Percentiles rank a stretch among this genome's conserved stretches.
phyloP scores from a whole-genome alignment of 2,329 filamentous ascomycete species.

The Sporothrix curviconia region DNA sequence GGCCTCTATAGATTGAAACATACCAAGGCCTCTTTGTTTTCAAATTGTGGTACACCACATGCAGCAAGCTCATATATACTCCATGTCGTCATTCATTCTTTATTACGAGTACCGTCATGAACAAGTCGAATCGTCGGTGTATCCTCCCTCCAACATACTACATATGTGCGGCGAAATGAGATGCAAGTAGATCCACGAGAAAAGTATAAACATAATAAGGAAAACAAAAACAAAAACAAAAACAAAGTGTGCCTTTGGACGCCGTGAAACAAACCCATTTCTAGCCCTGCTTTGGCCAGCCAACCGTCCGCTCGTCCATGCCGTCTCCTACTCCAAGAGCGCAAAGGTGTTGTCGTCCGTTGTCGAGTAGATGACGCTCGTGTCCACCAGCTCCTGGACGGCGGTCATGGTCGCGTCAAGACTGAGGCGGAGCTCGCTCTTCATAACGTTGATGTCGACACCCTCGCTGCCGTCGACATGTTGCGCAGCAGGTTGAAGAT shows the following conservation, averaged over 20 bases:
- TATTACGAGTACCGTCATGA: not conserved
- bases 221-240: not conserved
- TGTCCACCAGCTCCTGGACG: slow-evolving; percentile 70
- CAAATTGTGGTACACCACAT: too few relatives aligned
- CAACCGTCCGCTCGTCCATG: too few relatives aligned
- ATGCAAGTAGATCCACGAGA: not conserved
- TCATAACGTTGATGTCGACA: slow-evolving; percentile 72
- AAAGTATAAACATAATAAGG: not conserved
- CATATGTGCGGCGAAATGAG: not conserved
- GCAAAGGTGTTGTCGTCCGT: slow-evolving; percentile 78
- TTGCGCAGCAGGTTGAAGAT: slow-evolving; percentile 66
- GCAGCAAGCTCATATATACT: too few relatives aligned
- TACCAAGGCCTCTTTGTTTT: too few relatives aligned
- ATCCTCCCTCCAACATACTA: not conserved
- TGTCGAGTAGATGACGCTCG: slow-evolving; percentile 80
- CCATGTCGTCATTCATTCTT: slow-evolving; percentile 3
- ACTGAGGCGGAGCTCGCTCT: slow-evolving; percentile 57
- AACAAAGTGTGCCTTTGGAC: not conserved
- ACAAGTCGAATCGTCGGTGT: not conserved
- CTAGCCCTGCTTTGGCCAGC: too few relatives aligned
- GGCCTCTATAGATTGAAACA: not conserved
- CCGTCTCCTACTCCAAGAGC: slow-evolving; percentile 8
- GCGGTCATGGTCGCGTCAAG: slow-evolving; percentile 65
- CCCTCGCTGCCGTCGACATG: slow-evolving; percentile 70
- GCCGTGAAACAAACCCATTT: too few relatives aligned